These are phyloP conservation scores for Mycena chlorophos DNA, from an alignment of 768 basidiomycete genomes.

Conservation along the genomic window DNA sequence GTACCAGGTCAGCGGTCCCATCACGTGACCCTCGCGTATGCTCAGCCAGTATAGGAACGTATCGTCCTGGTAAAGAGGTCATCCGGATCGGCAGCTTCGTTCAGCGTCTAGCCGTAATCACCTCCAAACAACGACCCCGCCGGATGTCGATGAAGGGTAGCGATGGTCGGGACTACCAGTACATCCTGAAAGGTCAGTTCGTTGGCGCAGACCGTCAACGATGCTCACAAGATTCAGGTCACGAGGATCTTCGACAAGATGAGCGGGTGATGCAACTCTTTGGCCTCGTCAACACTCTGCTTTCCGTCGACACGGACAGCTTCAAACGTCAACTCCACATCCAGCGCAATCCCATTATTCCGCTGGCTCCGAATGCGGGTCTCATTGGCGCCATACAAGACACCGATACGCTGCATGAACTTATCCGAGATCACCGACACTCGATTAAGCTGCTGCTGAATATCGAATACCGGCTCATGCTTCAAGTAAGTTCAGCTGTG, in stretches of 20 bases:
- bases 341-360: slow-evolving; percentile 88
- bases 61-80: slow-evolving; percentile 83
- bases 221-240: slow-evolving; percentile 52
- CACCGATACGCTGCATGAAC: slow-evolving; percentile 92
- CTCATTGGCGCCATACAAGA: slow-evolving; percentile 93
- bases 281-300: slow-evolving; percentile 91
- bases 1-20: slow-evolving; percentile 72
- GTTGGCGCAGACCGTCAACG: not conserved
- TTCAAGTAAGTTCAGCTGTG: slow-evolving; percentile 61
- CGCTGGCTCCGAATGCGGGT: slow-evolving; percentile 93
- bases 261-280: slow-evolving; percentile 99
- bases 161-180: slow-evolving; percentile 93
- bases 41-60: slow-evolving; percentile 64
- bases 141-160: slow-evolving; percentile 83
- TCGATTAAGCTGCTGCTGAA: slow-evolving; percentile 94
- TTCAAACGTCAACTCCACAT: slow-evolving; percentile 97
- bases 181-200: slow-evolving; percentile 76
- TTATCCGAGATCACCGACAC: slow-evolving; percentile 94
- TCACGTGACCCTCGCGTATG: not conserved
- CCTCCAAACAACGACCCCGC: slow-evolving; percentile 95
- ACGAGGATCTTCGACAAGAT: slow-evolving; percentile 98
- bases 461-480: slow-evolving; percentile 96
- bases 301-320: slow-evolving; percentile 90
- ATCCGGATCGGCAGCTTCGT: slow-evolving; percentile 84
- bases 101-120: slow-evolving; percentile 87